Base-by-base conservation (phyloP, 257 asterid species). In the Solanum appendiculatum region DNA sequence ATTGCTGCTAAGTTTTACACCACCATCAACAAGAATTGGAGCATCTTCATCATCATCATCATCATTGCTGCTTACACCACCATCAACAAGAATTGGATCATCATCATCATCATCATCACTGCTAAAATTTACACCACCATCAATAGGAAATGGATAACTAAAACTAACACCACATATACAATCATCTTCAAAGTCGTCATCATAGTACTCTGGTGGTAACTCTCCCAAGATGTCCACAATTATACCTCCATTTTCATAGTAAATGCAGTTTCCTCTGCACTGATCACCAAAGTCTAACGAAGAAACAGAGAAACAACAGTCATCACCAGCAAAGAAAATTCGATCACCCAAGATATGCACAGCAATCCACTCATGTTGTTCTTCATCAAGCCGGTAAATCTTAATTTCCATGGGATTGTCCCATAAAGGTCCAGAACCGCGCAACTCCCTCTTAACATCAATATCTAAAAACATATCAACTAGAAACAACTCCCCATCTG, bases 391-490 rank as follows among this genome's bases (percentile, higher is more conserved):
- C 36, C 21, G 9, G 14, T 83, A 34, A 0, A 54, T 1, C 2
- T 82, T 51, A 23, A 56, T 27, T 54, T 56, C 86, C 15, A 0
- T 23, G 73, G 20, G 20, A 64, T 6, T 58, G 11, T 3, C 0
- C 21, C 73, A 12, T 6, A 0, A 66, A 25, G 4, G 36, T 6
- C 0, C 1, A 51, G 7, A 31, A 51, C 20, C 6, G 0, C 0
- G 34, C 21, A 31, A 5, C 2, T 25, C 18, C 34, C 0, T 64
- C 34, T 12, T 64, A 64, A n/a, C 31, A 64, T 23, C 56, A 7
- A 0, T 18, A 23, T 46, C 39, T 27, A 46, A 27, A n/a, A 81
- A n/a, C 37, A 44, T 11, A 48, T 60, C 48, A 21, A 37, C 86
- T 1, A 83, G 31, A 63, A 82, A 82, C 23, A 51, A 37, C 9